Evolutionary conservation across 202 grass and related monocot genomes (phyloP).

Genomic region (Setaria italica): DNA sequence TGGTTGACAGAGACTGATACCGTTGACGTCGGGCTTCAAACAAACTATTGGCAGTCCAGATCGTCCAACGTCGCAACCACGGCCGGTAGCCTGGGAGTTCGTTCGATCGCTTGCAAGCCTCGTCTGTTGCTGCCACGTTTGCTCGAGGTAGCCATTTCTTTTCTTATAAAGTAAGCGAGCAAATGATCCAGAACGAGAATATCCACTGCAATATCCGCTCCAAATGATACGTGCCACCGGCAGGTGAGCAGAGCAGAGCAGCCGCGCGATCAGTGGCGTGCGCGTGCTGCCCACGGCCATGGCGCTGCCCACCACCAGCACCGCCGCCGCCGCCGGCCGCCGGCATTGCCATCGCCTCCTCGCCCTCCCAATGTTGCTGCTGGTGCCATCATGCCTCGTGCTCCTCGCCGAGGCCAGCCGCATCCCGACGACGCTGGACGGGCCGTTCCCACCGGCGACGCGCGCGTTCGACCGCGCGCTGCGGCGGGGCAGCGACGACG

Average conservation of each 20-base stretch:
- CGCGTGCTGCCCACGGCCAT: conserved; percentile 15
- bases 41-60: neutral
- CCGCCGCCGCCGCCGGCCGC: neutral
- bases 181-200: neutral
- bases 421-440: conserved; percentile 83
- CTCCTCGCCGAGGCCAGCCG: neutral
- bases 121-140: neutral
- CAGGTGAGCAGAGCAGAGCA: neutral
- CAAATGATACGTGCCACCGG: neutral
- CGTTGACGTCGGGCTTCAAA: neutral
- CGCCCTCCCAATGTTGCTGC: neutral
- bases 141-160: neutral
- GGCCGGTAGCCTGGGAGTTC: neutral
- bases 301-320: neutral
- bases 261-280: neutral
- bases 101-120: neutral
- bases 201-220: conserved; percentile 17
- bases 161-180: neutral
- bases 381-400: neutral
- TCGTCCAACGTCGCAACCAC: neutral
- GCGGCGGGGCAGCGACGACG: conserved; percentile 77
- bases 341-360: neutral
- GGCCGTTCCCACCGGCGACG: conserved; percentile 70
- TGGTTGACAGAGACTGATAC: neutral
- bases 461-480: conserved; percentile 64